phyloP scores from a whole-genome alignment of 225 moss, liverwort and hornwort genomes.

The Physcomitrellopsis africana region DNA sequence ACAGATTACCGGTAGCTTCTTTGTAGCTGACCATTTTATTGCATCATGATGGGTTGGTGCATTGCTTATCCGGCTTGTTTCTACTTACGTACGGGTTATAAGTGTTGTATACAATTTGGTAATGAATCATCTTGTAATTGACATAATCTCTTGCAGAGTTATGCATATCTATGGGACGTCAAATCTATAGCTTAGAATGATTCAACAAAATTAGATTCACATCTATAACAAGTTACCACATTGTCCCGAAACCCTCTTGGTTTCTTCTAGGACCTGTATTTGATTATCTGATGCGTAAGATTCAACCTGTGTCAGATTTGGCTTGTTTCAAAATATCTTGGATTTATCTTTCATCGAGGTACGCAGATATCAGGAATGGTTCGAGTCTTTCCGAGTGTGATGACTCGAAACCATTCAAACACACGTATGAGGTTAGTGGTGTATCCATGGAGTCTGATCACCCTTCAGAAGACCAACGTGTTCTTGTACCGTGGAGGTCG shows the following conservation, averaged over 20 bases:
- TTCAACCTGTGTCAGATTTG: conserved; percentile 18
- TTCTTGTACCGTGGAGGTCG: conserved; percentile 28
- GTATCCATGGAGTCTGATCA: conserved; percentile 31
- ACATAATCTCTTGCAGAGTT: neutral
- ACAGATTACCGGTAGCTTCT: neutral
- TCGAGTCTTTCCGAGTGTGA: conserved; percentile 36
- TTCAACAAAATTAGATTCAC: neutral
- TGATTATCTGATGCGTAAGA: conserved; percentile 15
- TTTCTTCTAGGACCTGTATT: conserved; percentile 11
- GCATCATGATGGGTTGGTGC: neutral
- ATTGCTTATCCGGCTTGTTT: neutral
- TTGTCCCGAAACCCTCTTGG: neutral
- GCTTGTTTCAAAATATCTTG: conserved; percentile 19
- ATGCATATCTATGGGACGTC: neutral
- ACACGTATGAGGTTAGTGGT: conserved; percentile 23
- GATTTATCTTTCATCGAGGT: conserved; percentile 35
- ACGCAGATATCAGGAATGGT: conserved; percentile 64
- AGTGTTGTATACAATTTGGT: neutral
- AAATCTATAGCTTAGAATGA: neutral
- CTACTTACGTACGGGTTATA: neutral
- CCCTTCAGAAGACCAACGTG: conserved; percentile 14
- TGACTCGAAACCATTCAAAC: conserved; percentile 30
- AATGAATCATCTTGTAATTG: neutral
- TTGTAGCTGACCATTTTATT: conserved; percentile 2
- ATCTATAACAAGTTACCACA: neutral